Evolutionary conservation across 2,329 filamentous ascomycete species (phyloP), one percentile per base, ranked within the genome.

Genomic region (Metarhizium anisopliae): DNA sequence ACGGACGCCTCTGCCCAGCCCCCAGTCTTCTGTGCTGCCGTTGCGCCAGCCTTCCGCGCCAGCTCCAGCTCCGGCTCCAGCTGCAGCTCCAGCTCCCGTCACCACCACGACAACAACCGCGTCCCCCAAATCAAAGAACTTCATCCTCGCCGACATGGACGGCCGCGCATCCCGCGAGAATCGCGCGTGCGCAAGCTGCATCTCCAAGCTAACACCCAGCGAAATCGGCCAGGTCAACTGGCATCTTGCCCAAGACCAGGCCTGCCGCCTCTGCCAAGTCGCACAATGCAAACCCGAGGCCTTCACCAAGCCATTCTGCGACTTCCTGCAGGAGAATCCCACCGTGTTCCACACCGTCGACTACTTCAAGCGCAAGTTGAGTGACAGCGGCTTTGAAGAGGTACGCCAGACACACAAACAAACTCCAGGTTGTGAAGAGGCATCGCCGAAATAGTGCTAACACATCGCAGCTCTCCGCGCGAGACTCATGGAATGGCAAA

Each of bases 291-390:
- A 75, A 54, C 81, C 84, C 4, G 84, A 85, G 64, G 78, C 78
- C 57, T 95, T 91, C 69, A 88, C 89, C 8, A 79, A 90, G 72
- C 90, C 91, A 1, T 96, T 95, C 69, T 86, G 87, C 68, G 81
- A 90, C 53, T 97, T 96, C 68, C 81, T 97, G 75, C 88, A 85
- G 49, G 81, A 88, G 59, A 96, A 96, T 67, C 94, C 94, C 0
- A 97, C 94, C 8, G 83, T 96, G 50, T 99, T 95, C 70, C 94
- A 99, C 66, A 84, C 90, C 1, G 91, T 96, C 32, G 81, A 84
- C 56, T 83, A 90, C 63, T 90, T 96, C 68, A 84, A 86, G 64
- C 76, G 79, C 56, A 85, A 91, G 65, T 80, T 96, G 51, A 77
- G 80, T 59, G 78, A 82, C 43, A 77, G 83, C 42, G 93, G 90